Base-by-base conservation (phyloP, 2,329 filamentous ascomycete genomes). In the Lecanicillium sp. region DNA sequence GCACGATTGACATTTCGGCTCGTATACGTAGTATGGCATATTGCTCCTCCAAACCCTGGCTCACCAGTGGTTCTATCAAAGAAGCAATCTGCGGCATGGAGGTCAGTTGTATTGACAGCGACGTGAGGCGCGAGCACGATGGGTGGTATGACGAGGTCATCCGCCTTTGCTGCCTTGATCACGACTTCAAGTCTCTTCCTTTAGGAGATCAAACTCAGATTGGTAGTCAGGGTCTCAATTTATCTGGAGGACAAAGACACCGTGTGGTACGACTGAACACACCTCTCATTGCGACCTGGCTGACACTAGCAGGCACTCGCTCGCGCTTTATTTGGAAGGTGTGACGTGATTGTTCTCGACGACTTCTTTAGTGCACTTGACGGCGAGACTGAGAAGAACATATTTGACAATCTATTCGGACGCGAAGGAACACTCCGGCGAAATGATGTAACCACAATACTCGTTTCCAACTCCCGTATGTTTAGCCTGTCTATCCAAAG, bases 111-210 rank as follows among this genome's bases (percentile, higher is more conserved):
- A 25, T 47, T 41, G n/a, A n/a, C n/a, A n/a, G n/a, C n/a, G n/a
- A n/a, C n/a, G n/a, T n/a, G n/a, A n/a, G 35, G 33, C n/a, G 17
- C 20, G 11, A 20, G 28, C 35, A n/a, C 12, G 43, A 51, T 28
- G 20, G 40, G 5, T n/a, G 49, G 29, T 54, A 53, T 34, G 16
- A 45, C 4, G 34, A 44, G 25, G 45, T 44, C 3, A 19, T 52
- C 5, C 29, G 28, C 6, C 33, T 43, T 9, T 54, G 46, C 17
- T 51, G 48, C 19, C 38, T 54, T 1, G 40, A 40, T 2, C 35
- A 49, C 15, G 51, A 54, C 37, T n/a, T 54, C 9, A n/a, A 31
- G 1, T 17, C 8, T 7, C 43, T 60, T 11, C 48, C 53, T 1
- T 30, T 48, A 8, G 50, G 33, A 22, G 48, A 46, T 20, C 20